These are phyloP conservation scores for Candida sp. DNA, from an alignment of 1,139 yeast species.

Conservation along the genomic window DNA sequence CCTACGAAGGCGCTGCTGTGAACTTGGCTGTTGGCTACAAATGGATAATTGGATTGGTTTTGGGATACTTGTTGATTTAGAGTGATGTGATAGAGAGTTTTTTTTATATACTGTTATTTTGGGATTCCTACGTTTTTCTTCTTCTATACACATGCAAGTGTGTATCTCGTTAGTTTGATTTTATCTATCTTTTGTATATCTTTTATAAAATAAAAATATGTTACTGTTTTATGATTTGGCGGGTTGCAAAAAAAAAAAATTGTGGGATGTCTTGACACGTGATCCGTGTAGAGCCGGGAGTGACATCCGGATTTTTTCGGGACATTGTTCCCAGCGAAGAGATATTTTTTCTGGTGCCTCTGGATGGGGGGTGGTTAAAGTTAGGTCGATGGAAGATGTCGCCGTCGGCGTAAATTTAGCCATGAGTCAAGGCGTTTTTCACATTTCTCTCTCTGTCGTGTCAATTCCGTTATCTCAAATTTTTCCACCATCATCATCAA, in stretches of 20 bases:
- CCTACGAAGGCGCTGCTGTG: constrained; percentile 2
- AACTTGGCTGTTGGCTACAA: not conserved
- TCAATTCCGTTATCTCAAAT: not conserved
- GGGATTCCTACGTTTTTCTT: not conserved
- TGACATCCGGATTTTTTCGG: not conserved
- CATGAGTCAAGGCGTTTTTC: not conserved
- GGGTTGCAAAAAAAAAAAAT: not conserved
- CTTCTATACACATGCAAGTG: not conserved
- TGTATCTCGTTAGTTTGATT: too few relatives aligned
- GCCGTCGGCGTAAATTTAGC: too few relatives aligned
- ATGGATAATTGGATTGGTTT: not conserved
- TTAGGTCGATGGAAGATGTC: not conserved
- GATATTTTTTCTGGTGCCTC: not conserved
- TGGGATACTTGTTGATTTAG: not conserved
- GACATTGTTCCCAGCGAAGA: not conserved
- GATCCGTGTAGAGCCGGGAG: not conserved
- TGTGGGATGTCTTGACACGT: not conserved
- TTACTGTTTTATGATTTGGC: too few relatives aligned
- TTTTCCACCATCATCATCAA: too few relatives aligned
- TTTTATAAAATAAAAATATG: too few relatives aligned
- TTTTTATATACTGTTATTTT: not conserved
- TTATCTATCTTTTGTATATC: too few relatives aligned
- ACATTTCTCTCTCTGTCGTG: not conserved
- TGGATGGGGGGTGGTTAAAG: not conserved
- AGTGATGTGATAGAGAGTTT: not conserved